A percentile compares a stretch with the other conserved stretches of the same genome.
These are phyloP conservation scores for Oryza coarctata DNA, from an alignment of 176 grass and related monocot genomes.

Conservation along the genomic window DNA sequence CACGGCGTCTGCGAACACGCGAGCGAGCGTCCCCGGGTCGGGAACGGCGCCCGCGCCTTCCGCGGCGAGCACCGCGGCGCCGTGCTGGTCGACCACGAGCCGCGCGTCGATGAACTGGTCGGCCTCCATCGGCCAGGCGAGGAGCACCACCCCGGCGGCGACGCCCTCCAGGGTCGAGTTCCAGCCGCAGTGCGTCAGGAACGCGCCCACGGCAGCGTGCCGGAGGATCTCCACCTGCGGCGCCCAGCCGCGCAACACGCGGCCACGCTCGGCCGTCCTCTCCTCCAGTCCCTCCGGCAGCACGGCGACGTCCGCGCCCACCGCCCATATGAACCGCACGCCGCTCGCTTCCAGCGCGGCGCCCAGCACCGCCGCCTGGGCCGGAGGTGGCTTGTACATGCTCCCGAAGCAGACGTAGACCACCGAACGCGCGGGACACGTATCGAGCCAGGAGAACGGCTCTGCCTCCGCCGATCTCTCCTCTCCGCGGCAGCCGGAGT, in stretches of 20 bases:
- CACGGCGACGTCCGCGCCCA: background rate
- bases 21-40: conserved; percentile 25
- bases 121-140: conserved; percentile 44
- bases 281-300: conserved; percentile 39
- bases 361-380: conserved; percentile 34
- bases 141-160: conserved; percentile 10
- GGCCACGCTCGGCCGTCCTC: background rate
- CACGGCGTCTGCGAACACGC: conserved; percentile 28
- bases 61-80: conserved; percentile 25
- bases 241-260: conserved; percentile 40
- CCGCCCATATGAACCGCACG: conserved; percentile 38
- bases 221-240: conserved; percentile 44
- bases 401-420: conserved; percentile 63
- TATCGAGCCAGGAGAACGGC: conserved; percentile 25
- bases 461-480: conserved; percentile 2
- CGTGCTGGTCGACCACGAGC: conserved; percentile 30
- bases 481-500: background rate
- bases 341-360: conserved; percentile 36
- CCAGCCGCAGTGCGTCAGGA: conserved; percentile 47
- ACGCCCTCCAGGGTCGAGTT: conserved; percentile 43
- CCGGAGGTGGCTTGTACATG: conserved; percentile 31
- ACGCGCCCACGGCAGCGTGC: conserved; percentile 32
- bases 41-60: conserved; percentile 33
- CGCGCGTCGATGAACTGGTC: conserved; percentile 37
- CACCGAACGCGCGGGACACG: conserved; percentile 42